A percentile compares a stretch with the other conserved stretches of the same genome.
These are phyloP conservation scores for Fusarium globosum DNA, from an alignment of 2,329 filamentous ascomycete genomes.

Conservation along the genomic window DNA sequence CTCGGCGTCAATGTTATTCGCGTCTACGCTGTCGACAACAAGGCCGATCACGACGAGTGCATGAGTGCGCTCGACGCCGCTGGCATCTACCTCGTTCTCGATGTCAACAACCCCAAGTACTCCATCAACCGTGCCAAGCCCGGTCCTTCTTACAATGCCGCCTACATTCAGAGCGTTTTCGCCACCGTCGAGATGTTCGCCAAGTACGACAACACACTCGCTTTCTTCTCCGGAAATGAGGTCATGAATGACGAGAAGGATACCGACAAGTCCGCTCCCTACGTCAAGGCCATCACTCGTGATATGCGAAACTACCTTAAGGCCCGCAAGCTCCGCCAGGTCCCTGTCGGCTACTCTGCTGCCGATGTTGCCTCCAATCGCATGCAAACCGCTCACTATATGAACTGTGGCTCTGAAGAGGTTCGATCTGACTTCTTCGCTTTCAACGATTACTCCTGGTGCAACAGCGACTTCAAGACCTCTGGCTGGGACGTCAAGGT, in stretches of 20 bases:
- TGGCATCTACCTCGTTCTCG: constrained; percentile 91
- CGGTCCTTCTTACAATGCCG: constrained; percentile 85
- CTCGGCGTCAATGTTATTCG: constrained; percentile 91
- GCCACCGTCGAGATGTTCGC: constrained; percentile 87
- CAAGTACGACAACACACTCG: constrained; percentile 86
- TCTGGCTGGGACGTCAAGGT: constrained; percentile 92
- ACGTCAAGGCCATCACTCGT: constrained; percentile 82
- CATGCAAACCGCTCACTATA: constrained; percentile 86
- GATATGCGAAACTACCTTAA: constrained; percentile 79
- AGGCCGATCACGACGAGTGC: constrained; percentile 81
- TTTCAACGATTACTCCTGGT: constrained; percentile 93
- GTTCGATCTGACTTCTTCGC: constrained; percentile 89
- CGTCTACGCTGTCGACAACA: constrained; percentile 94
- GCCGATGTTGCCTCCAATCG: constrained; percentile 89
- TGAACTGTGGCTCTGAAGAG: constrained; percentile 91
- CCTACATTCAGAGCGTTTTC: constrained; percentile 86
- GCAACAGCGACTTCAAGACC: constrained; percentile 73
- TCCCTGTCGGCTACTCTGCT: constrained; percentile 80
- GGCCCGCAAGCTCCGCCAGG: constrained; percentile 68
- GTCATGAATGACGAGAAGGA: constrained; percentile 75
- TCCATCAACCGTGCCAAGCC: constrained; percentile 84
- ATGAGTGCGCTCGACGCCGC: constrained; percentile 84
- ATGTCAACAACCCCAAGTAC: constrained; percentile 91
- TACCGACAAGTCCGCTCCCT: constrained; percentile 74
- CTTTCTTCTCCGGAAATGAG: constrained; percentile 87